phyloP scores from a whole-genome alignment of 208 protist genomes.

The Naegleria fowleri region DNA sequence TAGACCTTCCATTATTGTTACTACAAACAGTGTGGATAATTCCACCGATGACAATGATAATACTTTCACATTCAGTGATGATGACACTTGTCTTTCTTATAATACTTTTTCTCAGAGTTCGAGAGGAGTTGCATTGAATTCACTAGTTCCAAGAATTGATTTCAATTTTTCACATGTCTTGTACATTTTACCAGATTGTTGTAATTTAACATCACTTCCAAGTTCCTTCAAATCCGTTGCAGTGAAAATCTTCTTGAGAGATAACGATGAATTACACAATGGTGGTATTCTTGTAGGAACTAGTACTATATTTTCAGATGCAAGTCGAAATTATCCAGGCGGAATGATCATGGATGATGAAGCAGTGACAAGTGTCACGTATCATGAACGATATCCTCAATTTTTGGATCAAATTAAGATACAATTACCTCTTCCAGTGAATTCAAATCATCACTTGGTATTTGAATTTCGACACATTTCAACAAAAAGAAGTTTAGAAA shows the following conservation, averaged over 20 bases:
- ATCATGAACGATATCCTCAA: neutral
- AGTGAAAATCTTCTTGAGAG: neutral
- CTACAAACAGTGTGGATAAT: too few relatives aligned
- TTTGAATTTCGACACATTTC: constrained; percentile 26
- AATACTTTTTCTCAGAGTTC: neutral
- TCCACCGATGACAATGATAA: neutral
- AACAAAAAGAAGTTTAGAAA: neutral
- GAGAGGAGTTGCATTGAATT: neutral
- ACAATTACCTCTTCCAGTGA: neutral
- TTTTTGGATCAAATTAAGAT: constrained; percentile 26
- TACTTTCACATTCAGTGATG: neutral
- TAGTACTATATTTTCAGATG: neutral
- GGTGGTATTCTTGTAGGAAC: neutral
- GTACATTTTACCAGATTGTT: neutral
- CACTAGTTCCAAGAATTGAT: neutral
- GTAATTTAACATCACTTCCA: neutral
- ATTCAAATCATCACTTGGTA: constrained; percentile 5
- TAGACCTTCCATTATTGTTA: too few relatives aligned
- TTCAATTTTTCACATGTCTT: neutral
- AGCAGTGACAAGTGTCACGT: neutral
- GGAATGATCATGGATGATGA: neutral
- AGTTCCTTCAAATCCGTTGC: neutral
- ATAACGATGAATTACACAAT: neutral
- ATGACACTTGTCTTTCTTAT: neutral
- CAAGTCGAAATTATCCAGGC: neutral